phyloP scores from a whole-genome alignment of 768 basidiomycete species.

The Lactifluus volemus region DNA sequence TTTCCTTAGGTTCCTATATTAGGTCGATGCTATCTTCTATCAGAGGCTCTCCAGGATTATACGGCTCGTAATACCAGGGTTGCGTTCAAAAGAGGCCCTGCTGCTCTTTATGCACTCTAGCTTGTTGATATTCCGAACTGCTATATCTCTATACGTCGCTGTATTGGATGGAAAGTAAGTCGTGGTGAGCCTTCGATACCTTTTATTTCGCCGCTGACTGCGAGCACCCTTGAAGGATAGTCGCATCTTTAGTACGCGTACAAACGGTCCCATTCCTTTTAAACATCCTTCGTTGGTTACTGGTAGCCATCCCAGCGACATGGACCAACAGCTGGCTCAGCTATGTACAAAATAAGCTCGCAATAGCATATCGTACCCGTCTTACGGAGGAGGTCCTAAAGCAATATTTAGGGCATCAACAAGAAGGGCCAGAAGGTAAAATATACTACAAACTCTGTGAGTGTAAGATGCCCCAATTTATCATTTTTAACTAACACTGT shows the following conservation, averaged over 20 bases:
- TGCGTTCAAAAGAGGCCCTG: conserved; percentile 80
- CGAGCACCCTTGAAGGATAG: conserved; percentile 50
- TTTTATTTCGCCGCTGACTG: background rate
- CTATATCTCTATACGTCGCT: conserved; percentile 90
- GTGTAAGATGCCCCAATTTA: conserved; percentile 20
- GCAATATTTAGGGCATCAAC: conserved; percentile 72
- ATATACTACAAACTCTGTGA: conserved; percentile 88
- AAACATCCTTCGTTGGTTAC: conserved; percentile 84
- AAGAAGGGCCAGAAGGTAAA: conserved; percentile 60
- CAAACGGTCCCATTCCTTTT: conserved; percentile 67
- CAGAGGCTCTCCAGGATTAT: conserved; percentile 67
- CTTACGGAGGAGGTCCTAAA: conserved; percentile 76
- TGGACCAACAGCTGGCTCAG: conserved; percentile 91
- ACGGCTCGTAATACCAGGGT: conserved; percentile 79
- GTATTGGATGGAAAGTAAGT: conserved; percentile 79
- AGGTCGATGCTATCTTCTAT: conserved; percentile 93
- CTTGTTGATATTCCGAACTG: conserved; percentile 81
- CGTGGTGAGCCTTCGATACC: background rate
- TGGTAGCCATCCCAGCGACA: conserved; percentile 88
- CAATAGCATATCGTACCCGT: conserved; percentile 80
- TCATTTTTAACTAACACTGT: background rate
- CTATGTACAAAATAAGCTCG: conserved; percentile 89
- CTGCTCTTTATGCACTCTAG: conserved; percentile 84
- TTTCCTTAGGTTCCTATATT: background rate
- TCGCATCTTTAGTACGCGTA: conserved; percentile 88